Percentiles rank a stretch among this genome's conserved stretches.
Conservation (phyloP, 768 basidiomycete species). For the Xerocomus spinulosus region DNA sequence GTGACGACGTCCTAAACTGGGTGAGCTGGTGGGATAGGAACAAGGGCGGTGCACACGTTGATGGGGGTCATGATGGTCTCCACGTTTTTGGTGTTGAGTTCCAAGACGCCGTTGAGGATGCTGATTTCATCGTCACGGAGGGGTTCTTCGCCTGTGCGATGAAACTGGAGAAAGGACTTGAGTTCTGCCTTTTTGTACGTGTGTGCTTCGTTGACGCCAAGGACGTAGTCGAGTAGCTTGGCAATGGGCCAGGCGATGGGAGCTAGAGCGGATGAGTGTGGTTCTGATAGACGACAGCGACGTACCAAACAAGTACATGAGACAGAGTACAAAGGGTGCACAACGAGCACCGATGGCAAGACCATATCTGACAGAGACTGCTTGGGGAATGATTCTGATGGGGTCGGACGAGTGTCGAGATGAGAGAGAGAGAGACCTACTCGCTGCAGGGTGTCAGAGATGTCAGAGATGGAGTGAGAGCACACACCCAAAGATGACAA, state of each 20-base stretch:
- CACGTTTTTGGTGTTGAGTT: constrained; percentile 72
- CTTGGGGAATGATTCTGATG: constrained; percentile 62
- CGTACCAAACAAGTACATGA: constrained; percentile 63
- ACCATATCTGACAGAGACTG: constrained; percentile 75
- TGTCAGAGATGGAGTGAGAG: too few relatives aligned
- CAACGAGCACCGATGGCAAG: constrained; percentile 76
- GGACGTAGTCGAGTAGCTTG: constrained; percentile 71
- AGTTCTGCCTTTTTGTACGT: constrained; percentile 83
- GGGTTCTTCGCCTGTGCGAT: constrained; percentile 68
- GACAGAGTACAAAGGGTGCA: constrained; percentile 63
- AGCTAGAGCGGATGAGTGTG: constrained; percentile 33
- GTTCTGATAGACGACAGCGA: neutral
- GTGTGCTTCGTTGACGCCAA: constrained; percentile 67
- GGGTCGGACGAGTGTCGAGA: neutral
- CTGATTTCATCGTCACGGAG: constrained; percentile 78
- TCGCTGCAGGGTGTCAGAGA: constrained; percentile 9
- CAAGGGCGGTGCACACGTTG: constrained; percentile 38
- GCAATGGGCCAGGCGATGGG: constrained; percentile 74
- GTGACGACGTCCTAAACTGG: constrained; percentile 65
- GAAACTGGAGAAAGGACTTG: constrained; percentile 76
- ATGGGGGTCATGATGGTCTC: constrained; percentile 81
- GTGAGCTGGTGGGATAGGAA: neutral
- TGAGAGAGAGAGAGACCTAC: constrained; percentile 22
- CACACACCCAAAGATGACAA: constrained; percentile 80
- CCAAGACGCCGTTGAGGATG: constrained; percentile 76